Evolutionary conservation across 371 early-diverging fungal species (phyloP), one percentile per base, ranked within the genome.

Genomic region (Haplosporangium sp.): DNA sequence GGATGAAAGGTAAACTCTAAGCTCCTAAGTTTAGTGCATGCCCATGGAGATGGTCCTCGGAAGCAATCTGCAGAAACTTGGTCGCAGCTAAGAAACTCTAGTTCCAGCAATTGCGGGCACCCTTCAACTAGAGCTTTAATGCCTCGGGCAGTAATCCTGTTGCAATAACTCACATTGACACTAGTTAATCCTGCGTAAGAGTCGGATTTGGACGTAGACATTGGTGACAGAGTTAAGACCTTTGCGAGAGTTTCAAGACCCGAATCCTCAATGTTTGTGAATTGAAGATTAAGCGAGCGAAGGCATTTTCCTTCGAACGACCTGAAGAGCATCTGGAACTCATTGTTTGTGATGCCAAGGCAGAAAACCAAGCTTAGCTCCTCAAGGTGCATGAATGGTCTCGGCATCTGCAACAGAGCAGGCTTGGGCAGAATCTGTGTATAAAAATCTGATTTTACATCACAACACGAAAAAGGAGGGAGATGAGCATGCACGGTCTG

Each of bases 1-100:
- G 81, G 81, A 42, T 74, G 81, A 6, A 79, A 50, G 6, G 81
- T 79, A 65, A 79, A 79, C 62, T 71, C 81, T 20, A 79, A 61
- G 10, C 69, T 67, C 62, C 52, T 60, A 20, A 79, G 55, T n/a
- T 56, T 45, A 9, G 61, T 65, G 38, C 81, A 79, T 0, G 53
- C 52, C 81, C 81, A 79, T 3, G 74, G 56, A 5, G 10, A 0
- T 42, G 61, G 61, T 1, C 59, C 62, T 6, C 50, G 58, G 62
- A 79, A 79, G 34, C 74, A 74, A 5, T 79, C 71, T 56, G 75
- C 72, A 27, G 81, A 79, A 19, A 79, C 75, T 1, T 57, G 58
- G 34, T 79, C 81, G 20, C 81, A 79, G 13, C 75, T 57, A 7
- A 79, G 40, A 20, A 79, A 79, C 27, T 79, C 74, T 10, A 79